phyloP scores from a whole-genome alignment of 257 asterid genomes.

The Solanum sejunctum region DNA sequence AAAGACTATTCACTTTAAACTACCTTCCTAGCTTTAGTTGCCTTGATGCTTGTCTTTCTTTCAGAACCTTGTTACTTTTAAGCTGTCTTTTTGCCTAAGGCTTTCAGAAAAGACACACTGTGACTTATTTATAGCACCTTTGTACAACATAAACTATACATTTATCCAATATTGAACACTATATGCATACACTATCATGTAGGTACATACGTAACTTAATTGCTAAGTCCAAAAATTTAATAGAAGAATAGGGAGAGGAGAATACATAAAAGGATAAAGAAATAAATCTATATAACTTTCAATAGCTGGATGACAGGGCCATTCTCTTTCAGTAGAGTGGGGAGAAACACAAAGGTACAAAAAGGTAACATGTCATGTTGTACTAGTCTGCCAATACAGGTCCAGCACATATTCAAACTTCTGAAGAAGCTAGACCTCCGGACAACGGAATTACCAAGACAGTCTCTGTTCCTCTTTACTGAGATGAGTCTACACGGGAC shows the following conservation, averaged over 20 bases:
- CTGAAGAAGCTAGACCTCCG: not conserved
- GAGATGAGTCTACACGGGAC: not conserved
- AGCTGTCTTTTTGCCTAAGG: not conserved
- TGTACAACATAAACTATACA: not conserved
- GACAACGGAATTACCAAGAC: not conserved
- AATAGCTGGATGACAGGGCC: not conserved
- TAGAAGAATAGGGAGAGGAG: not conserved
- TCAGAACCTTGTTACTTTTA: not conserved
- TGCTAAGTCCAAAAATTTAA: not conserved
- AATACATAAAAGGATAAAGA: not conserved
- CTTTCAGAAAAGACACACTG: not conserved
- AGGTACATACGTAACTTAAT: not conserved
- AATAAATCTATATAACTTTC: not conserved
- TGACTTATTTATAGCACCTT: not conserved
- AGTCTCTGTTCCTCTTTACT: not conserved
- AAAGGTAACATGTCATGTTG: not conserved
- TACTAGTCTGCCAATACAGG: not conserved
- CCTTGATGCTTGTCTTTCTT: not conserved
- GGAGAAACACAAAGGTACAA: not conserved
- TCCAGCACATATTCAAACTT: not conserved
- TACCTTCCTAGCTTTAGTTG: not conserved
- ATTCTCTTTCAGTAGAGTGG: not conserved
- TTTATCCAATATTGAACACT: not conserved
- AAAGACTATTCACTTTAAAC: not conserved
- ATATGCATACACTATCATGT: not conserved